phyloP scores from a whole-genome alignment of 106 monocot genomes.

The Allium cepa region DNA sequence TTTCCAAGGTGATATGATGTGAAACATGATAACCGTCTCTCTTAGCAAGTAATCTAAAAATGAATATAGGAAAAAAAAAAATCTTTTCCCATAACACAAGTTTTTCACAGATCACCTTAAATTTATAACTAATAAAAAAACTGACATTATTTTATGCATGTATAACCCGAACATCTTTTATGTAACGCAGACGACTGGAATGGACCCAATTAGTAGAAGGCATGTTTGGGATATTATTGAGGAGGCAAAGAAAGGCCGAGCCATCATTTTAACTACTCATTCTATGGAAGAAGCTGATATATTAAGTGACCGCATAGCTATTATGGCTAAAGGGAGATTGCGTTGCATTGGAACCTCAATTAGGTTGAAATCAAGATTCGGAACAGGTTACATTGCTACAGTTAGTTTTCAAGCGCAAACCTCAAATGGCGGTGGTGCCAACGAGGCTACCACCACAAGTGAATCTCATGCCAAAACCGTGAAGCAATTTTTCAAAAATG shows the following conservation, averaged over 20 bases:
- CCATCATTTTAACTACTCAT: constrained; percentile 94
- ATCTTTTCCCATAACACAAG: background rate
- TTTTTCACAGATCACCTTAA: background rate
- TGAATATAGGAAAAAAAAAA: background rate
- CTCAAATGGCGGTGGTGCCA: background rate
- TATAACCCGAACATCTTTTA: background rate
- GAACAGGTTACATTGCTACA: constrained; percentile 84
- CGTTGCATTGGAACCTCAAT: constrained; percentile 87
- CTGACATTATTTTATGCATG: background rate
- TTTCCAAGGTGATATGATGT: background rate
- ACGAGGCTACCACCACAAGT: background rate
- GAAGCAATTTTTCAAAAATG: constrained; percentile 77
- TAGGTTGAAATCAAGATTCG: constrained; percentile 80
- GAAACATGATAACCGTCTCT: too few species aligned
- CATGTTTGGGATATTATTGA: constrained; percentile 99
- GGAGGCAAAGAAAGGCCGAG: constrained; percentile 85
- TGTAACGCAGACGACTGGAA: constrained; percentile 86
- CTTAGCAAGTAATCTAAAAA: too few species aligned
- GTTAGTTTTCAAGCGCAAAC: constrained; percentile 55
- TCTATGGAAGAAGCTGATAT: constrained; percentile 99
- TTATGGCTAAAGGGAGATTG: constrained; percentile 94
- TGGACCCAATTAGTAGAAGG: constrained; percentile 92
- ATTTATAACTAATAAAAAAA: background rate
- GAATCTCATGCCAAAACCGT: constrained; percentile 34
- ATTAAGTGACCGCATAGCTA: constrained; percentile 82